Conservation (phyloP, 352 stramenopile species). For the Phytophthora agathidicida region DNA sequence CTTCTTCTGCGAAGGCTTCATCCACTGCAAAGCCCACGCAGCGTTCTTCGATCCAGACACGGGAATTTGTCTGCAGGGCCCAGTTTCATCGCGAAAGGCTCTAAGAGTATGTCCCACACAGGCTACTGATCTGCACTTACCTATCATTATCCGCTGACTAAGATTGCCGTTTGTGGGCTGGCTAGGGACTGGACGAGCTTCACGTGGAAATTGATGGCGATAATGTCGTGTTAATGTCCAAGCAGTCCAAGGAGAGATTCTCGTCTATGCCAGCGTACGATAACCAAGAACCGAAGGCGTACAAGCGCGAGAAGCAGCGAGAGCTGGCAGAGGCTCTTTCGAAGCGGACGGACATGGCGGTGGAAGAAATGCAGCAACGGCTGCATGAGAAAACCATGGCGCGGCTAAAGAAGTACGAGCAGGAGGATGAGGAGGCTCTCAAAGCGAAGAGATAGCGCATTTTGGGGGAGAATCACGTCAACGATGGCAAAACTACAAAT, state of each 20-base stretch:
- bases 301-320: slow-evolving; percentile 50
- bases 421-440: slow-evolving; percentile 15
- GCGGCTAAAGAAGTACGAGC: slow-evolving; percentile 46
- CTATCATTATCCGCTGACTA: background rate
- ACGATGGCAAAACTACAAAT: background rate
- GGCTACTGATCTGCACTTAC: background rate
- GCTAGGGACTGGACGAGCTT: slow-evolving; percentile 46
- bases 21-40: slow-evolving; percentile 84
- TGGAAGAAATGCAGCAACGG: slow-evolving; percentile 53
- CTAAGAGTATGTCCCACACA: slow-evolving; percentile 35
- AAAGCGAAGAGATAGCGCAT: slow-evolving; percentile 21
- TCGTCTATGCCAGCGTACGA: slow-evolving; percentile 22
- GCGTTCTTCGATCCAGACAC: slow-evolving; percentile 84
- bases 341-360: slow-evolving; percentile 29
- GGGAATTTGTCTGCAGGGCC: slow-evolving; percentile 68
- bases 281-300: slow-evolving; percentile 32
- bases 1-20: slow-evolving; percentile 81
- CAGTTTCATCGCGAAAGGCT: slow-evolving; percentile 44
- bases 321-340: slow-evolving; percentile 50
- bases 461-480: background rate
- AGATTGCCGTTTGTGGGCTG: background rate
- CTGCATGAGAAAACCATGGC: slow-evolving; percentile 67
- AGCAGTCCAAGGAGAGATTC: slow-evolving; percentile 14
- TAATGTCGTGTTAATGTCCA: slow-evolving; percentile 45
- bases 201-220: slow-evolving; percentile 45